phyloP scores from a whole-genome alignment of 2,329 filamentous ascomycete genomes.

The Aspergillus vadensis region DNA sequence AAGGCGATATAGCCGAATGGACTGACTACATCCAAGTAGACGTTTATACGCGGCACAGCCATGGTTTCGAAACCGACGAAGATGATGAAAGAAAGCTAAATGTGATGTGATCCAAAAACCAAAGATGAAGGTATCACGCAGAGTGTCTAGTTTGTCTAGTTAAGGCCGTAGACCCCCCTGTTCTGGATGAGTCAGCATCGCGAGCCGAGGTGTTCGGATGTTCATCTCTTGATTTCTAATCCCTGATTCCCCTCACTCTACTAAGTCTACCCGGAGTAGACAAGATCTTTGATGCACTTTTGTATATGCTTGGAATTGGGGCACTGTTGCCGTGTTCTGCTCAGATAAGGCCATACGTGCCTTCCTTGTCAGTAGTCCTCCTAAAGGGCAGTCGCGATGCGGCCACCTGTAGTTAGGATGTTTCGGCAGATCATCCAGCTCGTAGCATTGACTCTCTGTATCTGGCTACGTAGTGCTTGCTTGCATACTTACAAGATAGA shows the following conservation, averaged over 20 bases:
- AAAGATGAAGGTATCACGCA: not conserved
- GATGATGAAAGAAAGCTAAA: not conserved
- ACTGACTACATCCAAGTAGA: constrained; percentile 62
- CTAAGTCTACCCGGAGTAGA: not conserved
- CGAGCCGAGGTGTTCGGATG: constrained; percentile 13
- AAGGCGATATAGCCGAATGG: constrained; percentile 65
- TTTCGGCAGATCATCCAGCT: not conserved
- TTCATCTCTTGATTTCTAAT: constrained; percentile 11
- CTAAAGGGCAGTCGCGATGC: not conserved
- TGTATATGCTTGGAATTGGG: no score
- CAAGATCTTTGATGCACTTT: no score
- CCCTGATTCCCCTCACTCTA: not conserved
- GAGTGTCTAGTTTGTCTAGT: not conserved
- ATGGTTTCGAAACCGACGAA: constrained; percentile 32
- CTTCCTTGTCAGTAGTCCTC: not conserved
- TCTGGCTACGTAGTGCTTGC: not conserved
- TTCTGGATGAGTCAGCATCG: constrained; percentile 7
- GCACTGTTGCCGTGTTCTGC: not conserved
- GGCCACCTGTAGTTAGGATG: not conserved
- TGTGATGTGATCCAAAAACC: not conserved
- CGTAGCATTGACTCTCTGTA: not conserved
- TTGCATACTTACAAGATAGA: not conserved
- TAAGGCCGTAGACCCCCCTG: not conserved
- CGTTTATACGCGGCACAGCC: constrained; percentile 54
- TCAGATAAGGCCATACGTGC: not conserved